Evolutionary conservation across 371 early-diverging fungal species (phyloP).

Genomic region (Actinomortierella wolfii): DNA sequence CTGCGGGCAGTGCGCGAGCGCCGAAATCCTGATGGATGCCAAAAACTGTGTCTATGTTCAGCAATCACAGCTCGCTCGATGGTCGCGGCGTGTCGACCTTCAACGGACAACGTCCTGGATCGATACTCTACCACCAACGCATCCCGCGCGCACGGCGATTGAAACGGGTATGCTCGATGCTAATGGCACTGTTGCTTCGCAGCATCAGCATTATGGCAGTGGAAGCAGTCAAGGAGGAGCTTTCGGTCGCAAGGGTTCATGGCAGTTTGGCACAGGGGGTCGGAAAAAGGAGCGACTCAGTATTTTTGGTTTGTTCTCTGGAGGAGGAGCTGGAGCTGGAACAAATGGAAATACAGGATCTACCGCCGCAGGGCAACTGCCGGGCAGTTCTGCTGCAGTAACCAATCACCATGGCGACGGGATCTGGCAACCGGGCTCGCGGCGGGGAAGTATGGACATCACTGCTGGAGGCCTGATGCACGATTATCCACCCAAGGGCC

Average conservation of each 20-base stretch:
- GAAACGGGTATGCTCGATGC: conserved; percentile 21
- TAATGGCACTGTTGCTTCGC: background rate
- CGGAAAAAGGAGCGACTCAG: conserved; percentile 29
- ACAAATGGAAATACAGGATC: too few relatives aligned
- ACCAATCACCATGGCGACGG: too few relatives aligned
- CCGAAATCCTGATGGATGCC: conserved; percentile 46
- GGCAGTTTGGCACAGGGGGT: conserved; percentile 23
- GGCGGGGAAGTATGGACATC: conserved; percentile 30
- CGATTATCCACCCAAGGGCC: background rate
- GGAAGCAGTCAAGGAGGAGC: conserved; percentile 23
- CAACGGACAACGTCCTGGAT: conserved; percentile 36
- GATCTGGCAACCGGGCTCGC: conserved; percentile 12
- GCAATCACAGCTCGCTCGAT: conserved; percentile 40
- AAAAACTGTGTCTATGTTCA: conserved; percentile 45
- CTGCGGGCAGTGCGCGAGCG: conserved; percentile 39
- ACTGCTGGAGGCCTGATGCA: conserved; percentile 10
- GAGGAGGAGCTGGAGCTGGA: conserved; percentile 4
- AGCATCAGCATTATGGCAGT: conserved; percentile 6
- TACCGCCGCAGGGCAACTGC: too few relatives aligned
- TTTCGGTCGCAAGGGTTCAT: conserved; percentile 5
- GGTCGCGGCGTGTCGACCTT: conserved; percentile 36
- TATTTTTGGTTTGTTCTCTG: conserved; percentile 29
- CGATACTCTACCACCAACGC: conserved; percentile 39
- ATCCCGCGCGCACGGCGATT: conserved; percentile 36
- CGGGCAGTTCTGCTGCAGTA: too few relatives aligned